Conservation (phyloP, 371 early-diverging fungal genomes). For the Rhizopus microsporus region DNA sequence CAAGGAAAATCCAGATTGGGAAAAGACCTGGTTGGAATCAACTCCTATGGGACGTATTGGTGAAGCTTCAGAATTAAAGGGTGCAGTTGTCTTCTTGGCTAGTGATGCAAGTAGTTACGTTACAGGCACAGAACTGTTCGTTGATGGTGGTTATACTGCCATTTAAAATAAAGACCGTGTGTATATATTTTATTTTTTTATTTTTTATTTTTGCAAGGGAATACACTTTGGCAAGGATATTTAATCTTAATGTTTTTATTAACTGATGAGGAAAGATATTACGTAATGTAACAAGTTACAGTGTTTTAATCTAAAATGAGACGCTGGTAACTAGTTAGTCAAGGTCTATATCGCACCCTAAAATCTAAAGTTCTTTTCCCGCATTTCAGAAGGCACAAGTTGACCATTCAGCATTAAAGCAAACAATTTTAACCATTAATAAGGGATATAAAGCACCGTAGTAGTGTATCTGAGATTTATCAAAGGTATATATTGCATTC, state of each 20-base stretch:
- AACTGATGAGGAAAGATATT: not conserved
- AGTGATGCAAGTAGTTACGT: slow-evolving; percentile 66
- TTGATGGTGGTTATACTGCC: slow-evolving; percentile 53
- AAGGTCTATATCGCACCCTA: not conserved
- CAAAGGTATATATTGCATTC: too few relatives aligned
- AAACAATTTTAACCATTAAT: too few relatives aligned
- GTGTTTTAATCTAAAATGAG: not conserved
- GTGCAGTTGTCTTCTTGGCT: slow-evolving; percentile 70
- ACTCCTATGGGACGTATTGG: slow-evolving; percentile 60
- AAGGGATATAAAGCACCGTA: too few relatives aligned
- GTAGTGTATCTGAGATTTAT: too few relatives aligned
- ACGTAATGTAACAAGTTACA: not conserved
- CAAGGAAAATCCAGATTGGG: slow-evolving; percentile 31
- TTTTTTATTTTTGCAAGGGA: too few relatives aligned
- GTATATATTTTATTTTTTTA: not conserved
- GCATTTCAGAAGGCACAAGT: too few relatives aligned
- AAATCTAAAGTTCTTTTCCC: not conserved
- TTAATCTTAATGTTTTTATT: not conserved
- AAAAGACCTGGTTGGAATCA: slow-evolving; percentile 31
- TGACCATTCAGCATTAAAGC: too few relatives aligned
- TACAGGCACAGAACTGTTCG: slow-evolving; percentile 52
- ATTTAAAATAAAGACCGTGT: slow-evolving; percentile 25
- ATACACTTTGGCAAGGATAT: too few relatives aligned
- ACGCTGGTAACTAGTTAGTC: too few relatives aligned
- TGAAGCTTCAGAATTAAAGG: slow-evolving; percentile 65